Evolutionary conservation across 2,329 filamentous ascomycete genomes (phyloP).

Genomic region (Cladobotryum protrusum): DNA sequence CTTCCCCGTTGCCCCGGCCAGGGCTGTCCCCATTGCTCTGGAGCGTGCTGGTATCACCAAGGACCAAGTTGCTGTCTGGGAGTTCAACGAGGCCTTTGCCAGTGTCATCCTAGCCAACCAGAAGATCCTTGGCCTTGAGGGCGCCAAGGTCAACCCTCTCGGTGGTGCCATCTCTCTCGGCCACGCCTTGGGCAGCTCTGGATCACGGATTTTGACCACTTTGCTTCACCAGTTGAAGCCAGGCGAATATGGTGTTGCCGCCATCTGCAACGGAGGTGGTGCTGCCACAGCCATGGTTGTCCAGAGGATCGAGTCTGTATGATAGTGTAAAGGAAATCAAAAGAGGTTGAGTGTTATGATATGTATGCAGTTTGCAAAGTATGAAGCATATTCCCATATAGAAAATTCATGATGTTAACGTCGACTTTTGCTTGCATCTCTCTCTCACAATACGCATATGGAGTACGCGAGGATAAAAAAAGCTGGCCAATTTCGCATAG

Average conservation of each 20-base stretch:
- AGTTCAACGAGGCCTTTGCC: slow-evolving; percentile 98
- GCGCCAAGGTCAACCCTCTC: slow-evolving; percentile 76
- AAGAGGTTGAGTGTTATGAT: neutral
- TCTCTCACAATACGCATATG: no score
- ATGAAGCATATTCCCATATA: neutral
- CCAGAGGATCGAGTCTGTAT: slow-evolving; percentile 63
- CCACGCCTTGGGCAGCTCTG: slow-evolving; percentile 89
- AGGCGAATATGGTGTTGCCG: slow-evolving; percentile 89
- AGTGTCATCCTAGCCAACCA: slow-evolving; percentile 92
- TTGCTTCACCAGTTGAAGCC: slow-evolving; percentile 85
- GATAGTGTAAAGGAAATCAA: slow-evolving; percentile 22
- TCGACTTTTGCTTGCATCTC: neutral
- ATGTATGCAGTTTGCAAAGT: slow-evolving; percentile 5
- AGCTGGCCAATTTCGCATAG: no score
- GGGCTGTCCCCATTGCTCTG: slow-evolving; percentile 85
- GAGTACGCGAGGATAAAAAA: no score
- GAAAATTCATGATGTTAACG: neutral
- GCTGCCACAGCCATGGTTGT: slow-evolving; percentile 89
- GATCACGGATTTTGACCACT: slow-evolving; percentile 83
- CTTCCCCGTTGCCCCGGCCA: slow-evolving; percentile 87
- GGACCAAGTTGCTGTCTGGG: slow-evolving; percentile 90
- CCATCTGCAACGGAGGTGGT: slow-evolving; percentile 95
- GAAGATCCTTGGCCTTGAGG: slow-evolving; percentile 78
- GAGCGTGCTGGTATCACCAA: slow-evolving; percentile 84
- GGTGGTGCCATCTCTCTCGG: slow-evolving; percentile 90